Evolutionary conservation across 257 asterid species (phyloP).

Genomic region (Nicotiana benthamiana): DNA sequence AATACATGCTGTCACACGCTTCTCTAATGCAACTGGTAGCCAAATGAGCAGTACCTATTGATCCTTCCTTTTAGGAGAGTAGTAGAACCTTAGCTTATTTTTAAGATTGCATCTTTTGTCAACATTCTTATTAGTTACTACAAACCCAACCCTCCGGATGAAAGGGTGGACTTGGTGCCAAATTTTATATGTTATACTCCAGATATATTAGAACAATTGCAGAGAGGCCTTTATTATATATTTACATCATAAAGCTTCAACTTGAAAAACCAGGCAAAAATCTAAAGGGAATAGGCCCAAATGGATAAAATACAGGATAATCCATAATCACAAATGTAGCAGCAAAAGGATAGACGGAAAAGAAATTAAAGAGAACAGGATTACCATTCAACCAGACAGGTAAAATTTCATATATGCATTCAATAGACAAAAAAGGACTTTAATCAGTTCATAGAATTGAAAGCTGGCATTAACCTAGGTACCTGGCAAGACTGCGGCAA

Average conservation of each 20-base stretch:
- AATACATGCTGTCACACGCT: background rate
- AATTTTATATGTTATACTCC: background rate
- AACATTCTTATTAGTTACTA: background rate
- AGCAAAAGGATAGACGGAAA: background rate
- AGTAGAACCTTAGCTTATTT: background rate
- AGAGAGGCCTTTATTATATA: background rate
- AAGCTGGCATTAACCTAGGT: background rate
- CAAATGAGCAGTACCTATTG: background rate
- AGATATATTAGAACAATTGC: background rate
- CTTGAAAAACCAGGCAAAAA: background rate
- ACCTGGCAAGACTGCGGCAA: background rate
- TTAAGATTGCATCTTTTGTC: background rate
- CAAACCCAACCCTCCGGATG: background rate
- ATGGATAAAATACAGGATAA: background rate
- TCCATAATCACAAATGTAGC: background rate
- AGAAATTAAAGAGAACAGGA: background rate
- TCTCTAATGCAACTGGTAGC: background rate
- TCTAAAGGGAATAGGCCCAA: background rate
- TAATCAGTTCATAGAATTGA: background rate
- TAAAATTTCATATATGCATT: background rate
- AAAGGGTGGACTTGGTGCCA: background rate
- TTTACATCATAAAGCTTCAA: background rate
- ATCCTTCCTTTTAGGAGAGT: background rate
- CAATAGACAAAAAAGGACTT: background rate
- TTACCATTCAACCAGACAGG: background rate